phyloP scores from a whole-genome alignment of 495 filamentous ascomycete genomes.

The Parathielavia appendiculata region DNA sequence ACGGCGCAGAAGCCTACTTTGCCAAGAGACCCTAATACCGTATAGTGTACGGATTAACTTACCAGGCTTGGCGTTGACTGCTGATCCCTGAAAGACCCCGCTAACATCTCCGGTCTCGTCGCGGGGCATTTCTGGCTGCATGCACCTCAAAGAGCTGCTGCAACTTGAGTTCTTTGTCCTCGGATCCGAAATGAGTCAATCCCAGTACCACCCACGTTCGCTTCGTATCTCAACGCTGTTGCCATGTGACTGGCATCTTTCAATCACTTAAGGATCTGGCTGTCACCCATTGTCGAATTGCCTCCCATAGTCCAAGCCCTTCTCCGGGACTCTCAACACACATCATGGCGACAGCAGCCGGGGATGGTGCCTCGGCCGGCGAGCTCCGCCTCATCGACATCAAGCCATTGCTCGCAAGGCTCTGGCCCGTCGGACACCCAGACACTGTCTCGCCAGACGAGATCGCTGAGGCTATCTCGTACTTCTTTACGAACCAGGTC shows the following conservation, averaged over 20 bases:
- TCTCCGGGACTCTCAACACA: not conserved
- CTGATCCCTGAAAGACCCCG: constrained; percentile 26
- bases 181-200: constrained; percentile 28
- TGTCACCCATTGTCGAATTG: not conserved
- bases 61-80: not conserved
- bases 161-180: constrained; percentile 13
- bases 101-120: constrained; percentile 16
- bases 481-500: constrained; percentile 81
- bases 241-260: constrained; percentile 2
- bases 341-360: not conserved
- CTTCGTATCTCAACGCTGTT: not conserved
- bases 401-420: constrained; percentile 69
- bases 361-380: constrained; percentile 4
- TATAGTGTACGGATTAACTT: no score
- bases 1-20: no score
- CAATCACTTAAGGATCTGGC: not conserved
- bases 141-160: constrained; percentile 5
- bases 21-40: no score
- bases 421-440: constrained; percentile 54
- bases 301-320: not conserved
- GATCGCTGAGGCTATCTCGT: constrained; percentile 78
- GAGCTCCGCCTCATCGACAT: constrained; percentile 54
- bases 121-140: constrained; percentile 18
- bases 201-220: not conserved
- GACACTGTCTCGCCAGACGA: constrained; percentile 66